Base-by-base conservation (phyloP, 2,329 filamentous ascomycete genomes). In the Hypoxylon sp. region DNA sequence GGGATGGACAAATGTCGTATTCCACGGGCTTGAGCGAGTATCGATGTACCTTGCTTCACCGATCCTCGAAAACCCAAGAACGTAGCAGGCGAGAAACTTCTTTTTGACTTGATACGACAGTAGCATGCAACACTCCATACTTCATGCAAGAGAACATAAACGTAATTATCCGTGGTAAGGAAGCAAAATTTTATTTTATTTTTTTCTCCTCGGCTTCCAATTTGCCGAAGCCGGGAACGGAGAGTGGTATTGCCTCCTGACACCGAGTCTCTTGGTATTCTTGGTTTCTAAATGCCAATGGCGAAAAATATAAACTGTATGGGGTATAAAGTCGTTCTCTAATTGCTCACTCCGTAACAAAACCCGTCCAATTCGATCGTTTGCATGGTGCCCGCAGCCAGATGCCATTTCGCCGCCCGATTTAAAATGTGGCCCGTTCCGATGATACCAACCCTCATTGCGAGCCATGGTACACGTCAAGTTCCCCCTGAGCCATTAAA, bases 311-410 rank as follows among this genome's bases (percentile, higher is more conserved):
- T 43, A 45, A 62, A 62, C 48, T 50, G 52, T 43, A 53, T 58
- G 38, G 68, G 68, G 68, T 70, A 70, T 70, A 70, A 68, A 65
- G 52, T 51, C 58, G 63, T 65, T 68, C 56, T 70, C 58, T 68
- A 30, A 55, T 58, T 63, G 52, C 38, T 65, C 30, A 53, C 48
- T 52, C 48, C 64, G 17, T 46, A 46, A 56, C 38, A 34, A 56
- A 56, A 46, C 38, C 53, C 53, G 11, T 30, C 28, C 53, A 56
- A 60, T 57, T 63, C 60, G 45, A 48, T 63, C 55, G 21, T 51
- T 30, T 62, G 52, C 41, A 53, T 36, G 53, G 25, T 46, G 23
- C 38, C 68, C 53, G 28, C 52, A 65, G 59, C 25, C 28, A 36
- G 30, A 63, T 60, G 36, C 67, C 52, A 58, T 63, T 62, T 63